Evolutionary conservation across 352 stramenopile genomes (phyloP), one percentile per base, ranked within the genome.

Genomic region (Phytopythium oedochilum): DNA sequence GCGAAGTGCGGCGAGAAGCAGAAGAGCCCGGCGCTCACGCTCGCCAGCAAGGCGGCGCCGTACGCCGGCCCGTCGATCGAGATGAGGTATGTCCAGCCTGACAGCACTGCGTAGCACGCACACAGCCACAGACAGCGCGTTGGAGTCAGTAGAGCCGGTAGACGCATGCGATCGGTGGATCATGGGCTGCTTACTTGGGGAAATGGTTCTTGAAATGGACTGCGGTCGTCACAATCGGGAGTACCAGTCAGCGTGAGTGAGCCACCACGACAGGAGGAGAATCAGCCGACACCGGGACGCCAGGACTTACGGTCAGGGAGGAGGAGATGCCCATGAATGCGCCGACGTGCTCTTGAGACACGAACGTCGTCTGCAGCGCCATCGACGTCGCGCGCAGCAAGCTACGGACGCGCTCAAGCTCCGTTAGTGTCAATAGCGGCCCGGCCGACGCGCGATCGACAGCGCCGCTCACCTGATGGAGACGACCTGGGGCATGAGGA

Each of bases 341-440:
- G 3, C 83, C 83, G 17, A 90, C 66, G 31, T 81, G 81, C 48
- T 90, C 75, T 18, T 81, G 74, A 12, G 80, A 63, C 22, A 93
- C 77, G 28, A 88, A 73, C 25, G 76, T 75, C 23, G 83, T 91
- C 59, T 93, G 80, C 4, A 92, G 53, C 5, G 74, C 80, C 39
- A 90, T 74, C 8, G 80, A 90, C 50, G 78, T 89, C n/a, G 83
- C 83, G n/a, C 83, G 83, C 45, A 91, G 63, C 50, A 93, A 83
- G 48, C 83, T 93, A 39, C 22, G 39, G 22, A 5, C 5, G 9
- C 8, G 18, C 17, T 11, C 38, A 26, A 22, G 17, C 8, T 9
- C 25, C 18, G 18, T 63, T 35, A 61, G 36, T 34, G 29, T 32
- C 5, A 32, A 32, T 32, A 32, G 5, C 29, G 5, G 5, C 9